Conservation (phyloP, 176 grass and related monocot genomes). For the Pontederia paniculata region DNA sequence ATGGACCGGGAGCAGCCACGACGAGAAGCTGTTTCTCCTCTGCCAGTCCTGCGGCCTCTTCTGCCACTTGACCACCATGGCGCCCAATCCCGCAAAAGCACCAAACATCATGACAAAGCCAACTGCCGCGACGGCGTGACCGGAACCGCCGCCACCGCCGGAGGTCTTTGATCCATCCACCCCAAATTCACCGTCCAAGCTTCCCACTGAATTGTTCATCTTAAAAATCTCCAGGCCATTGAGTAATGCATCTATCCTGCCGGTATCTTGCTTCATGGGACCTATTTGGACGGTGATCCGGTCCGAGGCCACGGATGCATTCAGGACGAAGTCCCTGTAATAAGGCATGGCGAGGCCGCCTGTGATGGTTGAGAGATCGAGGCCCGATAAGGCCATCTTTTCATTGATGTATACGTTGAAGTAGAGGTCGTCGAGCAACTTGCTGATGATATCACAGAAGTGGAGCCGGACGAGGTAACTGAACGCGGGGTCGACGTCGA, state of each 20-base stretch:
- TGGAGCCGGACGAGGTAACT: slow-evolving; percentile 57
- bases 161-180: slow-evolving; percentile 62
- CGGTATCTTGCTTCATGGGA: slow-evolving; percentile 53
- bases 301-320: slow-evolving; percentile 26
- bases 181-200: slow-evolving; percentile 85
- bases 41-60: slow-evolving; percentile 86
- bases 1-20: slow-evolving; percentile 88
- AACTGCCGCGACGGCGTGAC: slow-evolving; percentile 42
- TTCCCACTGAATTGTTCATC: slow-evolving; percentile 72
- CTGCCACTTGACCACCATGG: slow-evolving; percentile 77
- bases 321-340: slow-evolving; percentile 82
- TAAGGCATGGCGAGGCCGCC: slow-evolving; percentile 46
- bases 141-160: slow-evolving; percentile 20
- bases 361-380: slow-evolving; percentile 69
- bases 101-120: slow-evolving; percentile 86
- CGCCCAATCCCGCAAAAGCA: slow-evolving; percentile 67
- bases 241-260: slow-evolving; percentile 56
- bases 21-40: slow-evolving; percentile 83
- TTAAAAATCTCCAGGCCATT: slow-evolving; percentile 87
- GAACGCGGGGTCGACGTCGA: slow-evolving; percentile 54
- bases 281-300: slow-evolving; percentile 47
- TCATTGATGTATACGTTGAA: slow-evolving; percentile 78
- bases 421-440: slow-evolving; percentile 70
- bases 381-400: slow-evolving; percentile 51
- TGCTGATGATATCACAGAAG: slow-evolving; percentile 91